Percentiles rank a stretch among this genome's conserved stretches.
phyloP scores from a whole-genome alignment of 176 grass and related monocot species.

The sorghum (Sorghum bicolor) region DNA sequence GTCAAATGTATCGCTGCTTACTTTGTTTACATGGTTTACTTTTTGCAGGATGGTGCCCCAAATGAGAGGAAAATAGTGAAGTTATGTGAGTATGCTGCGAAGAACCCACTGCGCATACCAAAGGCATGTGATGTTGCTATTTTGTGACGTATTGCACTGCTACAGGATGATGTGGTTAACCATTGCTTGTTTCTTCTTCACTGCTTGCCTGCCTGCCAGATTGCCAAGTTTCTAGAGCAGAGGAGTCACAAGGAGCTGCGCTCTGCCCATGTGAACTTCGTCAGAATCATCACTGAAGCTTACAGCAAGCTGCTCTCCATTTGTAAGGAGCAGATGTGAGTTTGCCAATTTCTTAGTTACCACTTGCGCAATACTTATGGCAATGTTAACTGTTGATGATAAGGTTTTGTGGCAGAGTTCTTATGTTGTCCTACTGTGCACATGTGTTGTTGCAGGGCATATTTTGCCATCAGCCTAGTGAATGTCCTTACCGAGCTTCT shows the following conservation, averaged over 20 bases:
- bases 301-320: conserved; percentile 91
- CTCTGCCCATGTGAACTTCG: conserved; percentile 64
- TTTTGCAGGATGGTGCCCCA: conserved; percentile 57
- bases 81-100: conserved; percentile 95
- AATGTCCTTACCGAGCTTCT: conserved; percentile 85
- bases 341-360: conserved; percentile 24
- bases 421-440: conserved; percentile 18
- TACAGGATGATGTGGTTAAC: conserved; percentile 15
- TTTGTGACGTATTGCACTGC: not conserved
- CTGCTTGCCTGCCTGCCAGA: conserved; percentile 41
- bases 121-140: conserved; percentile 51
- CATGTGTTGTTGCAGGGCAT: conserved; percentile 66
- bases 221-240: conserved; percentile 92
- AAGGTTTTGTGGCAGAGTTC: not conserved
- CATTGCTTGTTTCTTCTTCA: conserved; percentile 7
- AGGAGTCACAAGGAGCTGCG: conserved; percentile 85
- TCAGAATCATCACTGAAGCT: conserved; percentile 89
- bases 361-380: not conserved
- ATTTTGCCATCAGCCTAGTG: conserved; percentile 91
- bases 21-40: not conserved
- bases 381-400: conserved; percentile 2
- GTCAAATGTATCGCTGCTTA: not conserved
- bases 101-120: conserved; percentile 89
- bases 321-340: conserved; percentile 97
- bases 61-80: conserved; percentile 99